Conservation (phyloP, 2,329 filamentous ascomycete species). For the Penicillium psychrosexuale region DNA sequence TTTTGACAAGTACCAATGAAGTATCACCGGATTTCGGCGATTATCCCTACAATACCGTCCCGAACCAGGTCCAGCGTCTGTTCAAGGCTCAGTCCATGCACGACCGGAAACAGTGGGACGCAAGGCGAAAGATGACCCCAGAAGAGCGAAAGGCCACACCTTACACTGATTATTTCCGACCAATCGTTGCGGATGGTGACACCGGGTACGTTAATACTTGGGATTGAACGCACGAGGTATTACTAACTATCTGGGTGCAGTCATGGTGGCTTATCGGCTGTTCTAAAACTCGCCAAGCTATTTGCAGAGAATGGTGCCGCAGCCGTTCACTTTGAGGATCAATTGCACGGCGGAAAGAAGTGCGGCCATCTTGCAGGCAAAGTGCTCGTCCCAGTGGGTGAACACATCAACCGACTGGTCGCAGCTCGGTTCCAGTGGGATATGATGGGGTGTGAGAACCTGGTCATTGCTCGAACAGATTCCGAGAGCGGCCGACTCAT, state of each 20-base stretch:
- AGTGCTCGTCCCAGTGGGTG: slow-evolving; percentile 86
- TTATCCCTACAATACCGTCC: slow-evolving; percentile 98
- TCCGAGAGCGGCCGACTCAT: slow-evolving; percentile 90
- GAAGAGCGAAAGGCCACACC: slow-evolving; percentile 72
- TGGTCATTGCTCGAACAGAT: slow-evolving; percentile 92
- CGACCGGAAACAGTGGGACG: slow-evolving; percentile 92
- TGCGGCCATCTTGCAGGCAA: slow-evolving; percentile 96
- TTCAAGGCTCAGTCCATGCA: slow-evolving; percentile 97
- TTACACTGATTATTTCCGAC: slow-evolving; percentile 87
- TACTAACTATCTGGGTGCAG: slow-evolving; percentile 37
- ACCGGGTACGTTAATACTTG: slow-evolving; percentile 58
- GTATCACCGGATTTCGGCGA: slow-evolving; percentile 97
- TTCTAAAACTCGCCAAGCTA: slow-evolving; percentile 93
- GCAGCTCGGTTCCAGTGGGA: slow-evolving; percentile 97
- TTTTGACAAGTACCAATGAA: slow-evolving; percentile 91
- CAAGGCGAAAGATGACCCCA: slow-evolving; percentile 70
- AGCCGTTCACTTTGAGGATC: slow-evolving; percentile 95
- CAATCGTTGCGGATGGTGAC: slow-evolving; percentile 94
- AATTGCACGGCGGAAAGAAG: slow-evolving; percentile 97
- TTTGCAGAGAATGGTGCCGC: slow-evolving; percentile 97
- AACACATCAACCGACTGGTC: slow-evolving; percentile 93
- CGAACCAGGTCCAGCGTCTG: slow-evolving; percentile 93
- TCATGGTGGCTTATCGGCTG: slow-evolving; percentile 86
- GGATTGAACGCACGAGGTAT: neutral
- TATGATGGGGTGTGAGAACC: slow-evolving; percentile 91